phyloP scores from a whole-genome alignment of 768 basidiomycete genomes.

The Rhodosporidiobolus odoratus region DNA sequence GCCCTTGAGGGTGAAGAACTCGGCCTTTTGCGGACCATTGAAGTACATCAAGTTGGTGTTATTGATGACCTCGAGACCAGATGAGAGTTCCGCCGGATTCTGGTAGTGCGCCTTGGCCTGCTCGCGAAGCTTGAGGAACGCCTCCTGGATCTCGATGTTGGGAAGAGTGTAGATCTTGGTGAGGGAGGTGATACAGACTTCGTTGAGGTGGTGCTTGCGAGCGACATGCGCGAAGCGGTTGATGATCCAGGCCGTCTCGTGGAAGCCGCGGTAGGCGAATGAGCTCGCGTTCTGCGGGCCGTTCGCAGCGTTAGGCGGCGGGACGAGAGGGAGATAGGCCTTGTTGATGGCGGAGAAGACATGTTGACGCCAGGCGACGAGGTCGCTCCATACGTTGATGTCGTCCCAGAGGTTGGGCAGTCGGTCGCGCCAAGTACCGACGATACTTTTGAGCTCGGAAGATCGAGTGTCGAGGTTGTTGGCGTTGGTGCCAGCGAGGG shows the following conservation, averaged over 20 bases:
- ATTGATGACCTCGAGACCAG: constrained; percentile 96
- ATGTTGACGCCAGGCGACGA: constrained; percentile 99
- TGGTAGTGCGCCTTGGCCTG: constrained; percentile 98
- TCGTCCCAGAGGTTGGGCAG: constrained; percentile 94
- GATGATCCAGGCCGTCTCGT: constrained; percentile 99
- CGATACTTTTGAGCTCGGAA: constrained; percentile 87
- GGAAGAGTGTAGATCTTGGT: constrained; percentile 98
- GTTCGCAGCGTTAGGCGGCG: constrained; percentile 44
- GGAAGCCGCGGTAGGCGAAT: constrained; percentile 90
- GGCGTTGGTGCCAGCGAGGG: constrained; percentile 75
- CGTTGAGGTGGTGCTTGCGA: constrained; percentile 88
- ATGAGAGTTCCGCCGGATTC: constrained; percentile 83
- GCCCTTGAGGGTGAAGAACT: constrained; percentile 96
- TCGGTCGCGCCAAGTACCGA: constrained; percentile 94
- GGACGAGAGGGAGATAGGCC: constrained; percentile 85
- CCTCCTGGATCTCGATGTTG: constrained; percentile 99
- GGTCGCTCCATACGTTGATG: constrained; percentile 96
- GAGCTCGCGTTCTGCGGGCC: constrained; percentile 53
- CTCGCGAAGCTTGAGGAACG: constrained; percentile 95
- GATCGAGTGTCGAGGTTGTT: constrained; percentile 91
- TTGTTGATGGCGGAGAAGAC: constrained; percentile 97
- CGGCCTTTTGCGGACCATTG: constrained; percentile 85
- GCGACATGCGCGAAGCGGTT: constrained; percentile 99
- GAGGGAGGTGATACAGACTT: constrained; percentile 88
- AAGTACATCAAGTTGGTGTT: constrained; percentile 99